Evolutionary conservation across 768 basidiomycete genomes (phyloP), one percentile per base, ranked within the genome.

Genomic region (Mycena albidolilacea): DNA sequence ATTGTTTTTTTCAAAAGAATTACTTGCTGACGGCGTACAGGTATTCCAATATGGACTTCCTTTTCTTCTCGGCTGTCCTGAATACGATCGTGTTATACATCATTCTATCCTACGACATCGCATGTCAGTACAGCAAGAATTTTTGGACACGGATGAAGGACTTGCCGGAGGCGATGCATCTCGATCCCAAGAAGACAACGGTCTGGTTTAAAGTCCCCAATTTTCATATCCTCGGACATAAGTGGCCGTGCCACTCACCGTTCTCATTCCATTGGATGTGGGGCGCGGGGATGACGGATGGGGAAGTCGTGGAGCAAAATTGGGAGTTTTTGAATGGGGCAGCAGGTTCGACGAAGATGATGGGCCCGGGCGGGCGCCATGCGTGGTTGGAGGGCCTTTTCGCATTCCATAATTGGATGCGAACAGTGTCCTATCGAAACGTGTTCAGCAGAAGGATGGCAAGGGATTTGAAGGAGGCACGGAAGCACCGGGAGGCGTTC

Each of bases 71-170:
- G 0, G 58, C 55, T 1, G 2, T 64, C 1, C 37, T 71, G 0
- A 44, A 44, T 43, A 37, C 48, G 5, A 41, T 70, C 19, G 61
- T 69, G 0, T 9, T 39, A 35, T 59, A 54, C 6, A 2, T 77
- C 0, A 48, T 73, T 1, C 17, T 78, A 4, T 79, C 75, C 0
- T 80, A 79, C 54, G 72, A 79, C 64, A 78, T 80, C 9, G 74
- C 70, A 0, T 79, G 77, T 57, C 77, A 80, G 23, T 80, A 62
- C 41, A 38, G 46, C 14, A 74, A 69, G 12, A 75, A 77, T 6
- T 50, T 79, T 17, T 74, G 68, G 57, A 17, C 9, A 14, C 69
- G 75, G 2, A 68, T 72, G 50, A 6, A 14, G 12, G 21, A 23
- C 14, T 30, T 76, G 12, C 67, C 73, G 23, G 23, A 23, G 10